phyloP scores from a whole-genome alignment of 257 asterid species.

The Jaltomata sinuosa region DNA sequence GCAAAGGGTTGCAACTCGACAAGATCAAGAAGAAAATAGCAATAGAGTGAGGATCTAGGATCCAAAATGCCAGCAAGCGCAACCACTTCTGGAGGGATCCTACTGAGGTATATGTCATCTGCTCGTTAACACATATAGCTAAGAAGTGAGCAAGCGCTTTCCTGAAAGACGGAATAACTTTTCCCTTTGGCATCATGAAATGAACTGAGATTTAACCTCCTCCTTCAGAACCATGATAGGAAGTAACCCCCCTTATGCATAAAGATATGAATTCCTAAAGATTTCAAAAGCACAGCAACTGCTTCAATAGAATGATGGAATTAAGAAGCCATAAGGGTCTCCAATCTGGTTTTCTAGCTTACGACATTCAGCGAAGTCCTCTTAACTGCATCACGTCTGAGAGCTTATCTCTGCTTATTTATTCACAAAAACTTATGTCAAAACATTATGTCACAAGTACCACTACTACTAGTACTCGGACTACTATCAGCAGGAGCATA shows the following conservation, averaged over 20 bases:
- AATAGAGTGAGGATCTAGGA: neutral
- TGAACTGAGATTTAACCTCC: slow-evolving; percentile 9
- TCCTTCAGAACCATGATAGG: neutral
- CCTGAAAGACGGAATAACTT: neutral
- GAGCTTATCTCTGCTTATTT: neutral
- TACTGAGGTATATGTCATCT: slow-evolving; percentile 4
- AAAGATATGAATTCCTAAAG: neutral
- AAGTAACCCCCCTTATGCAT: neutral
- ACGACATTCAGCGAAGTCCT: neutral
- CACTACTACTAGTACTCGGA: neutral
- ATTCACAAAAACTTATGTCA: neutral
- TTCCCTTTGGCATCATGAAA: slow-evolving; percentile 14
- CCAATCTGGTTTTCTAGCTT: neutral
- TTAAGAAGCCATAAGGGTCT: neutral
- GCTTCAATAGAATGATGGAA: neutral
- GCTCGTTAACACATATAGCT: slow-evolving; percentile 2
- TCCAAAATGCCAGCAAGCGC: neutral
- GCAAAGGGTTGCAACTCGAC: neutral
- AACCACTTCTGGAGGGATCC: slow-evolving; percentile 13
- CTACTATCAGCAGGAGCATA: neutral
- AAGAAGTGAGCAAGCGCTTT: neutral
- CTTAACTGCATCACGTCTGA: neutral
- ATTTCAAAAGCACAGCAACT: neutral
- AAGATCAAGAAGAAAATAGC: neutral
- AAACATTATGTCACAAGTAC: neutral